A percentile compares a stretch with the other conserved stretches of the same genome.
Evolutionary conservation across 2,329 filamentous ascomycete genomes (phyloP).

Genomic region (Pyricularia sp.): DNA sequence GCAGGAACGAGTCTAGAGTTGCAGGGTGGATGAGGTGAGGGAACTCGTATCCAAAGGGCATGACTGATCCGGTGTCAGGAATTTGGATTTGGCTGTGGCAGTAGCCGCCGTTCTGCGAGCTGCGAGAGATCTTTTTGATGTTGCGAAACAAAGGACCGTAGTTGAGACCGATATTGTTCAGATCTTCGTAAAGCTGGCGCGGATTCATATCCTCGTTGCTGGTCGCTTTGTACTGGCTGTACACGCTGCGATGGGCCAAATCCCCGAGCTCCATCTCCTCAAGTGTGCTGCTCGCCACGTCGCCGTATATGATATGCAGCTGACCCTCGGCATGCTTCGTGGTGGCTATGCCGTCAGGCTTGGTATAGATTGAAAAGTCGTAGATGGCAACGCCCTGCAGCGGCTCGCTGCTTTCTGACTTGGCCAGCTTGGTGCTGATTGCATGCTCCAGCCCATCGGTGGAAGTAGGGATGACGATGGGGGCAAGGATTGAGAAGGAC

Average conservation of each 20-base stretch:
- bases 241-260: slow-evolving; percentile 8
- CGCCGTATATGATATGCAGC: slow-evolving; percentile 17
- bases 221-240: slow-evolving; percentile 13
- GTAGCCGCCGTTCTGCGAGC: not conserved
- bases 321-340: slow-evolving; percentile 25
- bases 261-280: not conserved
- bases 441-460: slow-evolving; percentile 36
- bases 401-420: not conserved
- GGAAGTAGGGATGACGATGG: slow-evolving; percentile 12
- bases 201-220: slow-evolving; percentile 27
- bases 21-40: slow-evolving; percentile 47
- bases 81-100: slow-evolving; percentile 26
- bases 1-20: slow-evolving; percentile 47
- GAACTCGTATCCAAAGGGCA: slow-evolving; percentile 45
- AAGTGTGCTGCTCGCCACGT: slow-evolving; percentile 7
- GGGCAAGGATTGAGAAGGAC: slow-evolving; percentile 12
- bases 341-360: slow-evolving; percentile 28
- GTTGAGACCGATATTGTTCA: slow-evolving; percentile 38
- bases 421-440: slow-evolving; percentile 20
- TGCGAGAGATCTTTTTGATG: slow-evolving; percentile 9
- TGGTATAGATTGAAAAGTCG: slow-evolving; percentile 37
- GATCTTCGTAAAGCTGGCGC: slow-evolving; percentile 38
- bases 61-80: slow-evolving; percentile 39
- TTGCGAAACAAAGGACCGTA: slow-evolving; percentile 15
- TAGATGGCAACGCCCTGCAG: not conserved